These are phyloP conservation scores for Acacia confusa DNA, from an alignment of 306 rosid species.

Conservation along the genomic window DNA sequence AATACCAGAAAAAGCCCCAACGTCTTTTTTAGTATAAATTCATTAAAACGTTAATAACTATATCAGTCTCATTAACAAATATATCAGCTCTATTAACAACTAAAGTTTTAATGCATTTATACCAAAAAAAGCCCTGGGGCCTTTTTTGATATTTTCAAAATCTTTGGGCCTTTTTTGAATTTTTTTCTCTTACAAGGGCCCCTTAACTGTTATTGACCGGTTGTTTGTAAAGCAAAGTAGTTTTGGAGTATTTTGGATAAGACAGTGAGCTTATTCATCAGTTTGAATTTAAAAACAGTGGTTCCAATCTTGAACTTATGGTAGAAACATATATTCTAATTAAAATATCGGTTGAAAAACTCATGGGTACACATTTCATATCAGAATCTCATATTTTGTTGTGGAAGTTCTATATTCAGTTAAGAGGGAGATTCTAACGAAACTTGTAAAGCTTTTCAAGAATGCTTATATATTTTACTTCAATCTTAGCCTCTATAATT, in stretches of 20 bases:
- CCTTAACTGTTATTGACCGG: not conserved
- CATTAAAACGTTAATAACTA: too few species aligned
- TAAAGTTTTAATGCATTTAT: too few species aligned
- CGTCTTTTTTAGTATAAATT: too few species aligned
- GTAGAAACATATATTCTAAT: not conserved
- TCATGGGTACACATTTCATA: not conserved
- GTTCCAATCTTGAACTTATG: not conserved
- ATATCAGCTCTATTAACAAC: too few species aligned
- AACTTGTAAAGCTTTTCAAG: not conserved
- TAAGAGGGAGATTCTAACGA: too few species aligned
- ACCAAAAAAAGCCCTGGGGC: too few species aligned
- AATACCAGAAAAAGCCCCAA: too few species aligned
- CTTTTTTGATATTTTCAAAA: too few species aligned
- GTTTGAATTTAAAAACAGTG: not conserved
- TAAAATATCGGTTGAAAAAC: not conserved
- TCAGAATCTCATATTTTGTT: not conserved
- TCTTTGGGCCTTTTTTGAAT: too few species aligned
- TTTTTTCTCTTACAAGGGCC: too few species aligned
- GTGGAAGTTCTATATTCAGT: not conserved
- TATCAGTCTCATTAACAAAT: too few species aligned
- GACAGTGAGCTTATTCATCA: not conserved
- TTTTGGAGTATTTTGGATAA: constrained; percentile 6
- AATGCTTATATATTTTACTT: not conserved
- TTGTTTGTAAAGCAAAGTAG: too few species aligned
- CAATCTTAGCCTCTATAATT: not conserved